Evolutionary conservation across 129 eudicot species (phyloP), one percentile per base, ranked within the genome.

Genomic region (Artemisia argyi): DNA sequence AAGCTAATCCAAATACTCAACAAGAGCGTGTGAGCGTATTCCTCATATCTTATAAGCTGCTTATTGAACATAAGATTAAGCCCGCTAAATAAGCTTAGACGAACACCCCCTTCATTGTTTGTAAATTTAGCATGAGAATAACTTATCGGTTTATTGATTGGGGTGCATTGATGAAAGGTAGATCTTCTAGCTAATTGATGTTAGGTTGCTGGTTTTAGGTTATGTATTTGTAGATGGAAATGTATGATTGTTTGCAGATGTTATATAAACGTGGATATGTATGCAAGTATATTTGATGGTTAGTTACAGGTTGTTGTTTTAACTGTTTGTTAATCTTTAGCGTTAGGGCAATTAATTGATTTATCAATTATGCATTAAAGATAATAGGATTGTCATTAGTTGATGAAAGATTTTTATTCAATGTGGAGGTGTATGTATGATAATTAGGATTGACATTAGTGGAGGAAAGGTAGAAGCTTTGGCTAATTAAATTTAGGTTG

Each of bases 241-340:
- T 39, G 46, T 39, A 39, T 39, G 46, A 39, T 39, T 39, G 46
- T 39, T 39, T 39, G 9, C 46, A 39, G 46, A 39, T 30, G 6
- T 30, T 30, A 30, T 3, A 28, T 35, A 14, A 64, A n/a, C 11
- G 19, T 28, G 60, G 51, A 53, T 67, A 32, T 12, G 63, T 18
- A 32, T 69, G 63, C 32, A 71, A 49, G 53, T 49, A 14, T 6
- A 49, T 52, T 15, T 60, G 22, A 47, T 72, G n/a, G 66, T 56
- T 72, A 42, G 35, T 18, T 5, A 18, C 14, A 35, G 19, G 7
- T 55, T 59, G 10, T 7, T 20, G 46, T 20, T 59, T 50, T 60
- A 46, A 46, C 24, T 72, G 58, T 59, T 72, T 44, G 66, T 22
- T 67, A 71, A 59, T 44, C 22, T 56, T 42, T 71, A 39, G 18